A percentile compares a stretch with the other conserved stretches of the same genome.
Conservation (phyloP, 1,284 basidiomycete species). For the Ustilago loliicola region DNA sequence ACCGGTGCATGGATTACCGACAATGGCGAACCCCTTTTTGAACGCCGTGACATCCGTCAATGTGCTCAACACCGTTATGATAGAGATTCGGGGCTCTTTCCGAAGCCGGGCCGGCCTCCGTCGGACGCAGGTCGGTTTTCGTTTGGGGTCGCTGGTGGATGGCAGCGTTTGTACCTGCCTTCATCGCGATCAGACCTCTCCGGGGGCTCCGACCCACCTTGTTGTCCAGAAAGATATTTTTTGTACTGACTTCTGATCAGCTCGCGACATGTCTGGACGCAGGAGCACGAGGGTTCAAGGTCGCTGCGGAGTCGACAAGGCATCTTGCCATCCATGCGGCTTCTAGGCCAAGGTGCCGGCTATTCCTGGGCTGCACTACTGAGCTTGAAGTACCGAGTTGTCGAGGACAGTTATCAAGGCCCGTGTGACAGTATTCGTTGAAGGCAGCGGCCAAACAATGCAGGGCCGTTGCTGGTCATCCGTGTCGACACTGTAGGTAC, state of each 20-base stretch:
- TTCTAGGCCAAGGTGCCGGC: too few relatives aligned
- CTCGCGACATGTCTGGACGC: too few relatives aligned
- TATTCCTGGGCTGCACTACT: background rate
- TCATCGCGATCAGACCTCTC: slow-evolving; percentile 4
- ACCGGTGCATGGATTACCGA: background rate
- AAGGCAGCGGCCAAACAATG: background rate
- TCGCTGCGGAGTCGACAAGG: background rate
- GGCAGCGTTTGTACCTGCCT: background rate
- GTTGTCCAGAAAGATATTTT: background rate
- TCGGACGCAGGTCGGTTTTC: background rate
- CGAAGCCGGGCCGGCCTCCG: background rate
- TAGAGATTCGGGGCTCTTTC: background rate
- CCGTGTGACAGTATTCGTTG: background rate
- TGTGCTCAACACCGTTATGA: background rate
- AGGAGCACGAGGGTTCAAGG: too few relatives aligned
- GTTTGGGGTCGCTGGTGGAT: background rate
- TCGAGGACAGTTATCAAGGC: background rate
- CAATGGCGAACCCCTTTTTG: background rate
- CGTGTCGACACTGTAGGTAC: background rate
- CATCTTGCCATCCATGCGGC: background rate
- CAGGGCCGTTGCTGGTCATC: background rate
- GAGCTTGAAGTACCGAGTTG: too few relatives aligned
- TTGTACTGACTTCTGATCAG: too few relatives aligned
- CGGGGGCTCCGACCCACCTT: background rate
- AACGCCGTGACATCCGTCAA: background rate